phyloP scores from a whole-genome alignment of 202 grass and related monocot species.

The Cymbopogon flexuosus region DNA sequence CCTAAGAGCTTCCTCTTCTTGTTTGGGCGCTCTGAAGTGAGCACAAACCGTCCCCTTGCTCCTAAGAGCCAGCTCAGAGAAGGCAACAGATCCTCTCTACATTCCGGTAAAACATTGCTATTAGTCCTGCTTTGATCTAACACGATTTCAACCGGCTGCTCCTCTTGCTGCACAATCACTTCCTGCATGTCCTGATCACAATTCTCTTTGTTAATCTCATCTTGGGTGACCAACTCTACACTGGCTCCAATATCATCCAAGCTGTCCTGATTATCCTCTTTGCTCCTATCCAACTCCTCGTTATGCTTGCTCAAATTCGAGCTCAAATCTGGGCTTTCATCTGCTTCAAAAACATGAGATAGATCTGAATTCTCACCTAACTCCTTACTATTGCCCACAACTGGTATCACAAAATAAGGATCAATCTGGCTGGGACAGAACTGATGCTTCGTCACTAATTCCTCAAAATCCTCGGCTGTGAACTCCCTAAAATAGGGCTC shows the following conservation, averaged over 20 bases:
- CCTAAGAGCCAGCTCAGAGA: constrained; percentile 77
- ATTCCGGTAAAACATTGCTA: neutral
- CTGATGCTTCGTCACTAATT: constrained; percentile 30
- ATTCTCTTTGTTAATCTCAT: constrained; percentile 14
- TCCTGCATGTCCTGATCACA: constrained; percentile 39
- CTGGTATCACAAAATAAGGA: constrained; percentile 56
- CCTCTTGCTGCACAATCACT: constrained; percentile 40
- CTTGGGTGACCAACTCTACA: constrained; percentile 17
- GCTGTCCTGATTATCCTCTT: constrained; percentile 10
- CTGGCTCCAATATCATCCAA: constrained; percentile 18
- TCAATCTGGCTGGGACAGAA: constrained; percentile 33
- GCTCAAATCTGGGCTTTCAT: constrained; percentile 32
- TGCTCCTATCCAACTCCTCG: constrained; percentile 24
- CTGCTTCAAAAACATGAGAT: constrained; percentile 2
- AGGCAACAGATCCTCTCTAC: neutral
- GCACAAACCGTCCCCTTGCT: constrained; percentile 50
- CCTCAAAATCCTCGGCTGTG: constrained; percentile 45
- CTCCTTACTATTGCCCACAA: constrained; percentile 30
- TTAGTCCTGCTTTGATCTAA: constrained; percentile 19
- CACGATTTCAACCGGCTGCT: constrained; percentile 34
- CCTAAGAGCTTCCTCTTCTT: constrained; percentile 96
- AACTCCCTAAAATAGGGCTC: constrained; percentile 74
- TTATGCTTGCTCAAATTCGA: constrained; percentile 17
- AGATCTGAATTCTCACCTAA: constrained; percentile 1
- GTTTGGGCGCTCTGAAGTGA: constrained; percentile 87